These are phyloP conservation scores for Trypanosoma lewisi DNA, from an alignment of 208 protist species.

Conservation along the genomic window DNA sequence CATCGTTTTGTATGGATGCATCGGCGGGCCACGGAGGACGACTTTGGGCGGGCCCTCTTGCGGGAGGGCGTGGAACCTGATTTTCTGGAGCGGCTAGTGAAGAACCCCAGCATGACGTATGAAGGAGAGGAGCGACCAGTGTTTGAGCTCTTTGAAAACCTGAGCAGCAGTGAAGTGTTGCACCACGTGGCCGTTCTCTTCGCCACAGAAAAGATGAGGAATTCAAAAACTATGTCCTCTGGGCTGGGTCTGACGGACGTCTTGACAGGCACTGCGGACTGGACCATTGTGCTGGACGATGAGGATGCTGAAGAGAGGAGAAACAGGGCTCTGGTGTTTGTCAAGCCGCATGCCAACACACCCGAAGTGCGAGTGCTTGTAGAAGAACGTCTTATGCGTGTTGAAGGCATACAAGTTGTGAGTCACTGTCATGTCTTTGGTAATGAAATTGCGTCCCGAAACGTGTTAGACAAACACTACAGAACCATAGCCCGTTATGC, in stretches of 20 bases:
- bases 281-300: conserved; percentile 32
- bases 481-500: conserved; percentile 59
- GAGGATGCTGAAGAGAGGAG: conserved; percentile 25
- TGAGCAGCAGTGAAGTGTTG: conserved; percentile 33
- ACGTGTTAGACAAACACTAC: conserved; percentile 81
- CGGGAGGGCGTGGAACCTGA: conserved; percentile 29
- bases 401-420: conserved; percentile 35
- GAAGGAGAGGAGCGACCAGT: conserved; percentile 24
- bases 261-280: conserved; percentile 19
- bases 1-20: conserved; percentile 70
- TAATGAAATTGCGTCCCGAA: conserved; percentile 31
- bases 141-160: conserved; percentile 45
- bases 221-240: not conserved
- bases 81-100: conserved; percentile 43
- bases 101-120: conserved; percentile 33
- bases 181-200: conserved; percentile 31
- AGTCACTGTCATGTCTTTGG: conserved; percentile 39
- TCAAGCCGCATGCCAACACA: conserved; percentile 74
- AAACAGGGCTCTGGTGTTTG: conserved; percentile 62
- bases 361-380: conserved; percentile 30
- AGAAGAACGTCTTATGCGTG: conserved; percentile 30
- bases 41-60: conserved; percentile 47
- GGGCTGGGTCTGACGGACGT: not conserved
- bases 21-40: conserved; percentile 46
- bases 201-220: conserved; percentile 17